Conservation (phyloP, 2,329 filamentous ascomycete genomes). For the Fusarium paranaense region DNA sequence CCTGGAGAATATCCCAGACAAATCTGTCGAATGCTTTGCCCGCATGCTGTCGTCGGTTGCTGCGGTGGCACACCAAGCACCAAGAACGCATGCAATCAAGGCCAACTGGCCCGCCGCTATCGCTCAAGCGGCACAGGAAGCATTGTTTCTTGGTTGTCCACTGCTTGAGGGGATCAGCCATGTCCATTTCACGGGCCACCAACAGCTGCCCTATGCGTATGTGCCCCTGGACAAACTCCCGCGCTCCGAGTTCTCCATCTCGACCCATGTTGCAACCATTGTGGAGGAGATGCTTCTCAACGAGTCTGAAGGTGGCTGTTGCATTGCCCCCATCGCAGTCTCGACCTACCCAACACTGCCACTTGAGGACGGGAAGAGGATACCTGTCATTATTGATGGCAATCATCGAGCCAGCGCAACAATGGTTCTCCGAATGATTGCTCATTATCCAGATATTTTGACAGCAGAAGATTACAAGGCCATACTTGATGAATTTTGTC, state of each 20-base stretch:
- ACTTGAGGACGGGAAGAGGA: not conserved
- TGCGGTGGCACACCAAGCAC: not conserved
- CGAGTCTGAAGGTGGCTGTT: not conserved
- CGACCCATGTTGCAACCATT: constrained; percentile 1
- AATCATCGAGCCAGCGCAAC: not conserved
- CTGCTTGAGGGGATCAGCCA: not conserved
- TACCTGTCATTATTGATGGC: not conserved
- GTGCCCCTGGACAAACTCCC: not conserved
- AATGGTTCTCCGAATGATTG: not conserved
- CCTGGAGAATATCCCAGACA: not conserved
- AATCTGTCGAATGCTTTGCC: not conserved
- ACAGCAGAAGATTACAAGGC: not conserved
- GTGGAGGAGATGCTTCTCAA: not conserved
- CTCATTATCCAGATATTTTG: not conserved
- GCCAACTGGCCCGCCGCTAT: not conserved
- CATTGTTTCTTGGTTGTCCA: not conserved
- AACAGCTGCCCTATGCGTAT: not conserved
- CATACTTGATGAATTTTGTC: not conserved
- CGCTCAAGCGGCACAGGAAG: not conserved
- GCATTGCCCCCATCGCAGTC: not conserved
- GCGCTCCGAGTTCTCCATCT: not conserved
- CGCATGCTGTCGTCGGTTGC: not conserved
- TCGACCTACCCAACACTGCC: not conserved
- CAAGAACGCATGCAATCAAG: not conserved
- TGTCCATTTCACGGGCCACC: not conserved